Base-by-base conservation (phyloP, 805 yeast genomes). In the Wickerhamiella musiphila region DNA sequence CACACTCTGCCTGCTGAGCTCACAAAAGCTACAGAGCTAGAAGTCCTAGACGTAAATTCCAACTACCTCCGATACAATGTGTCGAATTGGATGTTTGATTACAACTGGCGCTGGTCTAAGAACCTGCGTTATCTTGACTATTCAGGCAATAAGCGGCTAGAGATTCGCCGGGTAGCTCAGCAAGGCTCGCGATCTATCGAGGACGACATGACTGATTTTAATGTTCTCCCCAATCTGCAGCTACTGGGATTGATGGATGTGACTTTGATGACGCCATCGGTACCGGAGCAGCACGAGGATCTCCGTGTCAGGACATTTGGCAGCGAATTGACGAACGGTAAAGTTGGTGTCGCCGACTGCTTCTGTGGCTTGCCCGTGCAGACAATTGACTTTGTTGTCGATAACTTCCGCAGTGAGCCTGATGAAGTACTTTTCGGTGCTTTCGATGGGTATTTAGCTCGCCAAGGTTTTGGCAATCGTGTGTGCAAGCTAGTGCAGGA, bases 41-140 rank as follows among this genome's bases (percentile, higher is more conserved):
- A 66, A 20, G 75, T 73, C 7, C 63, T 90, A 23, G 99, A 90
- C 56, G 90, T 81, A 12, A 93, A 95, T 3, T 78, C 92, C 2
- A 90, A 90, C 51, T 75, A 73, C 38, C 60, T 90, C 54, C 78
- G 83, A 47, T 90, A 90, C 54, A 90, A 90, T 46, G 82, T 86
- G 35, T 77, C 90, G 3, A 90, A 90, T 52, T 79, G 83, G 67
- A 92, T 90, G 11, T 86, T 81, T 49, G 98, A 90, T 51, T 90
- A 96, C 95, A 90, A 82, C 54, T 90, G 98, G 98, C 73, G 77
- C 45, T 73, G 73, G 60, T 90, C 90, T 49, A 60, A 66, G 33
- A 69, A 71, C 26, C 60, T 90, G 52, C 70, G 64, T 43, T 83
- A 77, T 46, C 65, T 90, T 49, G 90, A 86, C 51, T 74, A 90